Evolutionary conservation across 2,329 filamentous ascomycete genomes (phyloP).

Genomic region (Microsporum ferrugineum): DNA sequence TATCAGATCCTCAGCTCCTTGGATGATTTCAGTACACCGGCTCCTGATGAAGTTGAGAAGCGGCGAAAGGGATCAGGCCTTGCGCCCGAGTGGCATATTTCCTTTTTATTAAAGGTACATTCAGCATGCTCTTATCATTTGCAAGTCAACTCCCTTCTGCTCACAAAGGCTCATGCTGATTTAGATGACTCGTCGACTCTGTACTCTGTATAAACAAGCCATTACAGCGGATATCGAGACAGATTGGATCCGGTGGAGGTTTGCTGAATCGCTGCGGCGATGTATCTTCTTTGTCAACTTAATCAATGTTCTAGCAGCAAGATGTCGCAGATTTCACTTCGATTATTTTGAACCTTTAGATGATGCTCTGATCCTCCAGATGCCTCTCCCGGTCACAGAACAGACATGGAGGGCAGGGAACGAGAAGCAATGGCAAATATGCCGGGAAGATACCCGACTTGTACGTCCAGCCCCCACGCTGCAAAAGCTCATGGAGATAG

Average conservation of each 20-base stretch:
- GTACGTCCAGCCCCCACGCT: background rate
- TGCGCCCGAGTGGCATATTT: background rate
- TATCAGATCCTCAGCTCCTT: conserved; percentile 2
- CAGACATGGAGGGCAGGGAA: background rate
- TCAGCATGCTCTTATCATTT: background rate
- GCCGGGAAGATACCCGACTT: background rate
- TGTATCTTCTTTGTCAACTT: conserved; percentile 1
- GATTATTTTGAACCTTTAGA: conserved; percentile 4
- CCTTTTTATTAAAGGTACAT: conserved; percentile 5
- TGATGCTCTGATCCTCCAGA: background rate
- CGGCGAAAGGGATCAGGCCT: background rate
- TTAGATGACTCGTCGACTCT: conserved; percentile 3
- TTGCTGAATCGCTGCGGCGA: conserved; percentile 1
- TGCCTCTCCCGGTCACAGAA: conserved; percentile 2
- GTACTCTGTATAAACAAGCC: background rate
- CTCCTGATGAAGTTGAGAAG: background rate
- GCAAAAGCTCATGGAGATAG: background rate
- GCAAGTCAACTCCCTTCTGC: too few species aligned
- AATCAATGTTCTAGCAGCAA: conserved; percentile 4
- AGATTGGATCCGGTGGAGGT: background rate
- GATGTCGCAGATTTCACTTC: conserved; percentile 1
- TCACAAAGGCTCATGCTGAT: background rate
- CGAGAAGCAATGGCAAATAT: background rate
- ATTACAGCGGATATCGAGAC: background rate
- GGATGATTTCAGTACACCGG: background rate